Conservation (phyloP, 2,329 filamentous ascomycete genomes). For the Arthrobotrys pseudoclavata region DNA sequence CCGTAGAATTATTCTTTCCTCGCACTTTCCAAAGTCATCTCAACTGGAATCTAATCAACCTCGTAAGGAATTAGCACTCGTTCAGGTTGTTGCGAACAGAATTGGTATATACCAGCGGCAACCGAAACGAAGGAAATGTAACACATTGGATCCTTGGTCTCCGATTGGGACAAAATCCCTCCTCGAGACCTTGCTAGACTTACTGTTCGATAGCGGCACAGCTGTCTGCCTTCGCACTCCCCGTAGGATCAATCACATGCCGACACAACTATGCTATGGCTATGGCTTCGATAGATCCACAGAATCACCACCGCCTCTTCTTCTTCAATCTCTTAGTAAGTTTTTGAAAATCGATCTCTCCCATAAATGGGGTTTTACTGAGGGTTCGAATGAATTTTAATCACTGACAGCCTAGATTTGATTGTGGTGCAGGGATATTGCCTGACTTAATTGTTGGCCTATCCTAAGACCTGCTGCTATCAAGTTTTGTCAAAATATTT, state of each 20-base stretch:
- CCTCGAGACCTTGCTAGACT: neutral
- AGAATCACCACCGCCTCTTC: no score
- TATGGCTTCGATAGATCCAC: neutral
- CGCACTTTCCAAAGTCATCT: neutral
- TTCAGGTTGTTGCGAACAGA: neutral
- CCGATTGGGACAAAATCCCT: neutral
- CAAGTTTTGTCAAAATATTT: neutral
- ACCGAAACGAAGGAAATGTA: neutral
- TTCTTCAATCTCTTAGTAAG: neutral
- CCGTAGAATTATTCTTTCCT: neutral
- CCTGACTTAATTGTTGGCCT: slow-evolving; percentile 10
- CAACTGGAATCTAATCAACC: neutral
- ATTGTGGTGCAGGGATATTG: slow-evolving; percentile 2
- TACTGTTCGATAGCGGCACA: slow-evolving; percentile 14
- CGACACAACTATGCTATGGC: neutral
- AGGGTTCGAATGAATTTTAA: neutral
- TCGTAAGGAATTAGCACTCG: neutral
- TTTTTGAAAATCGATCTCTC: neutral
- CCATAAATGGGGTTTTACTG: neutral
- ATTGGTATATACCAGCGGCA: neutral
- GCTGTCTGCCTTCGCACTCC: neutral
- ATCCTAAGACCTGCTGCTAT: neutral
- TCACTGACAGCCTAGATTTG: neutral
- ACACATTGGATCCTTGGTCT: slow-evolving; percentile 10
- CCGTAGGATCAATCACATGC: neutral